Base-by-base conservation (phyloP, 2,329 filamentous ascomycete species). In the Penicillium sp. region DNA sequence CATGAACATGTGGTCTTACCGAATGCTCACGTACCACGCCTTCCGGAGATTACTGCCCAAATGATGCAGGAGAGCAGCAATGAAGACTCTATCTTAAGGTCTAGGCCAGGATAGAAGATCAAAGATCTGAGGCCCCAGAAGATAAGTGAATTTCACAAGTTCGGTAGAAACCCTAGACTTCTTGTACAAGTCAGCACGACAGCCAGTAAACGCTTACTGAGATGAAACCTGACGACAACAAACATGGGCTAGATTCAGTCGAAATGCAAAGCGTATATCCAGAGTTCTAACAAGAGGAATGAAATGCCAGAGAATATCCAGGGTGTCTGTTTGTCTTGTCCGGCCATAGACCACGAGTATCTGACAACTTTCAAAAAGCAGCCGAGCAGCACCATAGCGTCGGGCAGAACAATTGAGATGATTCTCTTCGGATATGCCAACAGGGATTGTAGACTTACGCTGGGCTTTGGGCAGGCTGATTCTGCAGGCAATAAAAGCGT, bases 1-100 rank as follows among this genome's bases (percentile, higher is more conserved):
- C 19, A 7, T 30, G 48, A 23, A 29, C 26, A 46, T 46, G 41
- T 26, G 29, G 30, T 35, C 58, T 64, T 62, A 64, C 61, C 55
- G 29, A 57, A 47, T 56, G 41, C 52, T 55, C 41, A 54, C 57
- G 56, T 44, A 45, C 35, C 44, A 38, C 38, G 15, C n/a, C 54
- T 35, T 41, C 46, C 48, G 31, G 44, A 49, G 48, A 19, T 59
- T 49, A 53, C 50, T 60, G 47, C 35, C 50, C 55, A 52, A 56
- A 29, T 19, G 56, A 56, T 50, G 17, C 44, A 57, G 38, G 45
- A 56, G 54, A 38, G 30, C 35, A 31, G 44, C 26, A 26, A 47
- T 19, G 38, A 41, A 46, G 3, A 41, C 13, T 35, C 6, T 31
- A 17, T 30, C 31, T 47, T 38, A 58, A 55, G 51, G 30, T 31